These are phyloP conservation scores for Kwoniella dejecticola DNA, from an alignment of 768 basidiomycete genomes.

Conservation along the genomic window DNA sequence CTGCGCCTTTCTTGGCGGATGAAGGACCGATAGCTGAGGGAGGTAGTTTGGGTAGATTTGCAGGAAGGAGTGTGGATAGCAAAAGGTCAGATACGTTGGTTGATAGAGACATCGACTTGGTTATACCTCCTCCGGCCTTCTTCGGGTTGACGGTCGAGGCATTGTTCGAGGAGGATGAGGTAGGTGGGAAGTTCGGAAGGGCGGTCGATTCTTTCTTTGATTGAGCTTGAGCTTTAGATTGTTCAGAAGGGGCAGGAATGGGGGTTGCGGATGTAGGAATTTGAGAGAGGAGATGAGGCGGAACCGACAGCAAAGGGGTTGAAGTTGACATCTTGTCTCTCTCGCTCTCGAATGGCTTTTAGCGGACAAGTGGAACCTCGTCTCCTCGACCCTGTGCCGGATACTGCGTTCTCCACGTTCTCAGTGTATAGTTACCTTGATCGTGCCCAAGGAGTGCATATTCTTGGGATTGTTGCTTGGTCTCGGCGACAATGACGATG, in stretches of 20 bases:
- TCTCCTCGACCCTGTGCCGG: no score
- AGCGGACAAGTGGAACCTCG: no score
- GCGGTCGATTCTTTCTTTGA: constrained; percentile 2
- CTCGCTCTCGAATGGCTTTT: no score
- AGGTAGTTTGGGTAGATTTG: constrained; percentile 43
- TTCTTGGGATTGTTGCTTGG: no score
- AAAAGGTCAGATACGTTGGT: constrained; percentile 53
- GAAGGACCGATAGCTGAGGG: constrained; percentile 3
- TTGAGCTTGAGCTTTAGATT: constrained; percentile 9
- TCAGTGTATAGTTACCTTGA: no score
- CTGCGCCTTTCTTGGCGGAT: constrained; percentile 9
- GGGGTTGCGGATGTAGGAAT: constrained; percentile 57
- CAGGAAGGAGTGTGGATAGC: constrained; percentile 46
- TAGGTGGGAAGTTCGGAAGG: constrained; percentile 55
- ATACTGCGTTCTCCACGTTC: no score
- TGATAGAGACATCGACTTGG: constrained; percentile 19
- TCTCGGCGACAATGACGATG: no score
- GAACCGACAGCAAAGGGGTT: no score
- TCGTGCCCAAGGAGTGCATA: no score
- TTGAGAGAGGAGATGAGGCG: constrained; percentile 51
- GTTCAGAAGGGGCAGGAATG: constrained; percentile 33
- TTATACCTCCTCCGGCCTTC: constrained; percentile 2
- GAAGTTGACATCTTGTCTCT: no score
- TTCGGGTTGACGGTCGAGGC: no score
- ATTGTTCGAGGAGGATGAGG: constrained; percentile 33